phyloP scores from a whole-genome alignment of 2,329 filamentous ascomycete species.

The Colletotrichum musicola region DNA sequence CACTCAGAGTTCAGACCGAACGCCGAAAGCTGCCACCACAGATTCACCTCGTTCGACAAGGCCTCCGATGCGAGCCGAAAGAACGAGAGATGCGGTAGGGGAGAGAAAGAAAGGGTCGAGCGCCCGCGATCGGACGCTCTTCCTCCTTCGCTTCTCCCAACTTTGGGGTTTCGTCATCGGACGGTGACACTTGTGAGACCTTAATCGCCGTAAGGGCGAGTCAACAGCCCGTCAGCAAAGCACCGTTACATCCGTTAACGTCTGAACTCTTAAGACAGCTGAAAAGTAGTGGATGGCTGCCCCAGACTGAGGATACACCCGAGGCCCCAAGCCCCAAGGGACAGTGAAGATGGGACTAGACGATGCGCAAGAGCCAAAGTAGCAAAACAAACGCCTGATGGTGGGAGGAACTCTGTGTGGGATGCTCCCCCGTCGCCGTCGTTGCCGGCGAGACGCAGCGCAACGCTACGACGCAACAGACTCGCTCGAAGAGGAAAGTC shows the following conservation, averaged over 20 bases:
- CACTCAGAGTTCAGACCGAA: conserved; percentile 36
- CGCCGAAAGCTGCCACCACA: conserved; percentile 18
- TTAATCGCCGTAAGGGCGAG: conserved; percentile 10
- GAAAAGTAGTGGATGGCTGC: neutral
- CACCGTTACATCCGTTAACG: conserved; percentile 11
- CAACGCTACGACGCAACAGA: conserved; percentile 26
- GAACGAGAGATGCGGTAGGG: too few relatives aligned
- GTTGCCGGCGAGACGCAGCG: conserved; percentile 21
- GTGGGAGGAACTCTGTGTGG: neutral
- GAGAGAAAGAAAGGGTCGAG: conserved; percentile 7
- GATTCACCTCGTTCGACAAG: conserved; percentile 5
- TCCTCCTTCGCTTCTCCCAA: conserved; percentile 1
- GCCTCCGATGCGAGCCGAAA: conserved; percentile 31
- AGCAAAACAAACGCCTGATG: conserved; percentile 8
- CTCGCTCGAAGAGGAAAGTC: conserved; percentile 24
- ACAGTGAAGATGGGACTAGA: neutral
- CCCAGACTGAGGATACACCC: neutral
- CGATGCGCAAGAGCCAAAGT: neutral
- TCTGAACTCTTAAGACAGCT: conserved; percentile 19
- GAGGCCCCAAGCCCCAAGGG: neutral
- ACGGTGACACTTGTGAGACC: conserved; percentile 24
- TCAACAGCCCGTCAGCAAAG: conserved; percentile 12
- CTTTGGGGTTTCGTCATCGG: conserved; percentile 30
- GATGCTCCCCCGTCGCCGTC: neutral
- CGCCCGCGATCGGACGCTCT: conserved; percentile 29